These are phyloP conservation scores for Pseudogymnoascus verrucosus DNA, from an alignment of 2,329 filamentous ascomycete genomes.

Conservation along the genomic window DNA sequence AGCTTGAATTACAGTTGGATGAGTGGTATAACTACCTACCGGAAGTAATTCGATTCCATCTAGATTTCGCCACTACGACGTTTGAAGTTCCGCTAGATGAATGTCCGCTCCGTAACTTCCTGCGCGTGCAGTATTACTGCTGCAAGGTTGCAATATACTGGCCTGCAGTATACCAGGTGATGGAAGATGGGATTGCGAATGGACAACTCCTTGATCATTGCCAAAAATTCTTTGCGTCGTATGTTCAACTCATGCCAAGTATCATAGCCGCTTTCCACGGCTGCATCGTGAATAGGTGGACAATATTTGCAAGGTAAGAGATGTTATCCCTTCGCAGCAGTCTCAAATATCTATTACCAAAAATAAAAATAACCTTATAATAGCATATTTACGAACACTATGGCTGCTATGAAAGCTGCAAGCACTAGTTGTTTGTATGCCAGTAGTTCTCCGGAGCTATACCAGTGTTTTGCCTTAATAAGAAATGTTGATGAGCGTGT, in stretches of 20 bases:
- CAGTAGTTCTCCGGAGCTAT: not conserved
- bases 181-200: constrained; percentile 13
- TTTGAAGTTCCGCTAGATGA: not conserved
- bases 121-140: constrained; percentile 24
- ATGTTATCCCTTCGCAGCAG: not conserved
- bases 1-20: constrained; percentile 28
- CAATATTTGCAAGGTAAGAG: constrained; percentile 10
- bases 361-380: not conserved
- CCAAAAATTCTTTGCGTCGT: constrained; percentile 18
- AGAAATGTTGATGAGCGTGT: not conserved
- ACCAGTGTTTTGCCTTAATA: not conserved
- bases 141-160: constrained; percentile 26
- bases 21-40: constrained; percentile 28
- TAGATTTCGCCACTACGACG: constrained; percentile 9
- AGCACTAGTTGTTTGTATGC: not conserved
- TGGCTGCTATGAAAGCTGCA: constrained; percentile 1
- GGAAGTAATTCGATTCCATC: constrained; percentile 22
- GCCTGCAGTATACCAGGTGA: constrained; percentile 21
- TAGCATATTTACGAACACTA: constrained; percentile 8
- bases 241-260: constrained; percentile 16
- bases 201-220: constrained; percentile 14
- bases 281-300: constrained; percentile 15
- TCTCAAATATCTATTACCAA: not conserved
- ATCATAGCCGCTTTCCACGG: constrained; percentile 14
- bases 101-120: constrained; percentile 2